Conservation (phyloP, 768 basidiomycete species). For the Lyophyllum shimeji region DNA sequence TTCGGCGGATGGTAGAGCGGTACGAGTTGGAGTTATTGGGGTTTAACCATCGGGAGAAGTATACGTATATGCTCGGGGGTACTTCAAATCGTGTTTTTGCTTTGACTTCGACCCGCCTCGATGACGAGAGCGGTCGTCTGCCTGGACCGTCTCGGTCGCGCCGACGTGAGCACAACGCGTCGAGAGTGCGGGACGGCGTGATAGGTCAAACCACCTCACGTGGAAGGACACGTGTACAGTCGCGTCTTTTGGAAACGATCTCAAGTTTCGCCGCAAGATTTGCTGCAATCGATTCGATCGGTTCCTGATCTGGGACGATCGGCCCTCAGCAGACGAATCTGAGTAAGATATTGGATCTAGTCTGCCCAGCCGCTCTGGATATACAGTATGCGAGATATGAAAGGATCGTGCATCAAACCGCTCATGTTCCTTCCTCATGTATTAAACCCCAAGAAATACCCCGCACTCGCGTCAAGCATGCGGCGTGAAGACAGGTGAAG, state of each 20-base stretch:
- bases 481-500: too few species aligned
- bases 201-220: background rate
- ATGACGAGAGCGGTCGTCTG: background rate
- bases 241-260: background rate
- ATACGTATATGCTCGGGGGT: background rate
- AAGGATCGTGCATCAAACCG: background rate
- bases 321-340: background rate
- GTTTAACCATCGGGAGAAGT: background rate
- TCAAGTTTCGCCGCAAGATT: background rate
- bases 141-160: background rate
- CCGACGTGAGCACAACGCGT: background rate
- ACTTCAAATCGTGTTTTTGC: background rate
- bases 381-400: background rate
- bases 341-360: background rate
- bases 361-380: too few species aligned
- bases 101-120: background rate
- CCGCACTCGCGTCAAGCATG: too few species aligned
- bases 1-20: background rate
- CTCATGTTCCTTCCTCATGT: background rate
- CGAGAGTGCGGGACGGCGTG: background rate
- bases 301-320: background rate
- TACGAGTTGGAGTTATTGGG: background rate
- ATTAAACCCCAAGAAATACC: background rate
- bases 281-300: background rate
- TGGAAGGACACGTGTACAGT: background rate